Evolutionary conservation across 2,329 filamentous ascomycete genomes (phyloP).

Genomic region (Penicillium sp.): DNA sequence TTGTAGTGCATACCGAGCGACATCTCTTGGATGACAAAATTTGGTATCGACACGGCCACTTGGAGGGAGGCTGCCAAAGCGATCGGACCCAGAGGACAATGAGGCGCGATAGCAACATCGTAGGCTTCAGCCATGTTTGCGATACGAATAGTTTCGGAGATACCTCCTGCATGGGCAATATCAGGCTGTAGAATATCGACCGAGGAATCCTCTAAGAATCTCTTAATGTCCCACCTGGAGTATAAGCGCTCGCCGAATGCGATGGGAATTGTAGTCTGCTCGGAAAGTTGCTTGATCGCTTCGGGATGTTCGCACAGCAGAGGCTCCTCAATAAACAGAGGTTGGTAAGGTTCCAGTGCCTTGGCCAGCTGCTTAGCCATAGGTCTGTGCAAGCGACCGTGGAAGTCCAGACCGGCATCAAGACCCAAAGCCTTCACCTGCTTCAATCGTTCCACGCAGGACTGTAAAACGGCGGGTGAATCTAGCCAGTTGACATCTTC

Average conservation of each 20-base stretch:
- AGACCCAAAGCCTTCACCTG: conserved; percentile 68
- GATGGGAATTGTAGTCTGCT: conserved; percentile 68
- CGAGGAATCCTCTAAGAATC: conserved; percentile 65
- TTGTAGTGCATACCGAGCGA: conserved; percentile 79
- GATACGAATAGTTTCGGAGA: conserved; percentile 68
- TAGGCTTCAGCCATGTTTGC: conserved; percentile 70
- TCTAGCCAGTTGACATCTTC: conserved; percentile 76
- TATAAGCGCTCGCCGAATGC: conserved; percentile 72
- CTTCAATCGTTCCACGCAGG: conserved; percentile 65
- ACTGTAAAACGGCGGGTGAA: conserved; percentile 62
- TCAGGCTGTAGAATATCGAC: conserved; percentile 74
- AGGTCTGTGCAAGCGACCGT: conserved; percentile 71
- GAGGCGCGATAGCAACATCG: conserved; percentile 70
- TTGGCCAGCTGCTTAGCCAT: conserved; percentile 75
- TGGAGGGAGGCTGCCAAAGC: conserved; percentile 70
- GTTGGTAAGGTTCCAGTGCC: conserved; percentile 63
- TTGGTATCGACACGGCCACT: conserved; percentile 60
- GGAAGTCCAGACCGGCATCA: conserved; percentile 75
- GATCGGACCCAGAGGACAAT: conserved; percentile 71
- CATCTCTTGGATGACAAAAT: conserved; percentile 77
- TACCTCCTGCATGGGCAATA: conserved; percentile 68
- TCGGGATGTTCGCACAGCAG: conserved; percentile 67
- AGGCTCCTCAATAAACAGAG: conserved; percentile 74
- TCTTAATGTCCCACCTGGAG: conserved; percentile 69
- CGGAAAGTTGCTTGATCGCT: conserved; percentile 61